Evolutionary conservation across 225 moss, liverwort and hornwort genomes (phyloP), one percentile per base, ranked within the genome.

Genomic region (Bryoerythrophyllum caledonicum): DNA sequence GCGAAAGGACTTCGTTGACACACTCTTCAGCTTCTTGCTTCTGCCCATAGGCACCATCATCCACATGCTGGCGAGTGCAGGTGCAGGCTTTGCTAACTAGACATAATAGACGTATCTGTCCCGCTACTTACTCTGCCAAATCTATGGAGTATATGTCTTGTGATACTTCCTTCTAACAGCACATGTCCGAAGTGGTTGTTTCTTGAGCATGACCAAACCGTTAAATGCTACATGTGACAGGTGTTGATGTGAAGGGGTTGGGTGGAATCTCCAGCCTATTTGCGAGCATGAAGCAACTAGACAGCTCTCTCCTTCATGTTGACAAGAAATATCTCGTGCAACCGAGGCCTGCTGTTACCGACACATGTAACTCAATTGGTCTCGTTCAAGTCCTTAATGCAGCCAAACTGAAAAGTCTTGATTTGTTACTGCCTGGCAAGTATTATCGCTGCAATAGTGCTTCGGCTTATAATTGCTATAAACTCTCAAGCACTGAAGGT

Each of bases 1-100:
- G 2, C 73, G 70, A 1, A 82, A 85, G 52, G 82, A 85, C 17
- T 85, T 82, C 0, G 79, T 79, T 0, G 79, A 82, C 63, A 60
- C 44, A 0, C 76, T 82, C 23, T 19, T 85, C 8, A 82, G 79
- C 65, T 85, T 82, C 53, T 40, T 78, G 7, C 74, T 60, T 0
- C 38, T 82, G 0, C 75, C 82, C 0, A 20, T 65, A 1, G 82
- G 79, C 55, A 56, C 43, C 30, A 27, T 85, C 13, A 49, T 85
- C 2, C 76, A 79, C 30, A 25, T 82, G 40, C 27, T 82, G 2
- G 23, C 68, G 1, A 7, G 1, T 35, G 37, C 54, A 21, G 79
- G 81, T 76, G 26, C 2, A 59, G 32, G 23, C 23, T 10, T 52
- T 38, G 63, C 23, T 2, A 1, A 27, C 27, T 44, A 6, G 14